Percentiles rank a stretch among this genome's conserved stretches.
phyloP scores from a whole-genome alignment of 768 basidiomycete species.

The Podaxis sp. region DNA sequence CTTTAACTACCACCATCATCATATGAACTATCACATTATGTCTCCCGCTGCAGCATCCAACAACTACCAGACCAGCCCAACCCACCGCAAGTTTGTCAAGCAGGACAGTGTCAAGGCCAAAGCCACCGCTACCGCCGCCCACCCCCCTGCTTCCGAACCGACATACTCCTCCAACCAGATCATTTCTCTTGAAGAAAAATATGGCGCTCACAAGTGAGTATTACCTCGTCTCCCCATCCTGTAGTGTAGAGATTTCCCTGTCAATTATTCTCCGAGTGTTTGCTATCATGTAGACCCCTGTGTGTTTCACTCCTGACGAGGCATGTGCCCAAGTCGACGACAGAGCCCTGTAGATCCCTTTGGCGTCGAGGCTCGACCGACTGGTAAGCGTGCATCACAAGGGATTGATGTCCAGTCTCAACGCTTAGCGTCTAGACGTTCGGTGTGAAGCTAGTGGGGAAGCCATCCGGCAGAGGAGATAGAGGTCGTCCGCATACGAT shows the following conservation, averaged over 20 bases:
- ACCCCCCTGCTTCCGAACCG: not conserved
- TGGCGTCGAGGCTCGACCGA: not conserved
- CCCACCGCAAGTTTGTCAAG: conserved; percentile 10
- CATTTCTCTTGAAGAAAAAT: conserved; percentile 76
- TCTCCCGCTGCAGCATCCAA: not conserved
- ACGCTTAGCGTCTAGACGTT: not conserved
- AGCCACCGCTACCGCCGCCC: conserved; percentile 4
- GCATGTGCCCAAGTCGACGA: conserved; percentile 1
- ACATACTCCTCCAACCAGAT: conserved; percentile 31
- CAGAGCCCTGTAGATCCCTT: not conserved
- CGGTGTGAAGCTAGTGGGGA: conserved; percentile 1
- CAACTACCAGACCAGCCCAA: not conserved
- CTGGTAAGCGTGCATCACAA: not conserved
- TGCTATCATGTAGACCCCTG: not conserved
- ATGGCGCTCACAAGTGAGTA: conserved; percentile 87
- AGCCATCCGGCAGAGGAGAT: not conserved
- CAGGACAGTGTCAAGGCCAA: conserved; percentile 11
- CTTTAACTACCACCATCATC: conserved; percentile 1
- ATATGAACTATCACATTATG: conserved; percentile 4
- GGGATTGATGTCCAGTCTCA: not conserved
- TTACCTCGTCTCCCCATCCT: not conserved
- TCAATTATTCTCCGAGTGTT: not conserved
- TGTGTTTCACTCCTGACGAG: conserved; percentile 1
- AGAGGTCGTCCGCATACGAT: conserved; percentile 8
- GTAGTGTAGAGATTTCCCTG: not conserved